Conservation (phyloP, 106 monocot species). For the Xerophyta viscosa region DNA sequence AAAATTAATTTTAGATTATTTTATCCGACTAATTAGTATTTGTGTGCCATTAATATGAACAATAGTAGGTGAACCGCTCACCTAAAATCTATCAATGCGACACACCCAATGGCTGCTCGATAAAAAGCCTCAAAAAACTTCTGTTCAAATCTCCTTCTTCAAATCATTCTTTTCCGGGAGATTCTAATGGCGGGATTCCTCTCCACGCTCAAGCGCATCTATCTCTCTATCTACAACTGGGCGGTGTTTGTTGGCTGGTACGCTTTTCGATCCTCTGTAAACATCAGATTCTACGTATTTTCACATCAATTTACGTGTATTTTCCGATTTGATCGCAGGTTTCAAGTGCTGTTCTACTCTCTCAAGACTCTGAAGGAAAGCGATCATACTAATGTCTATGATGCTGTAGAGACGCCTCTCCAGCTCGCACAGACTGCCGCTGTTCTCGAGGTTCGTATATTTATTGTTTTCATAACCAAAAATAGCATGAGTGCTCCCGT, state of each 20-base stretch:
- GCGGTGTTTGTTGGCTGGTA: slow-evolving; percentile 51
- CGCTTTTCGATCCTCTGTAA: not conserved
- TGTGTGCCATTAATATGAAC: too few species aligned
- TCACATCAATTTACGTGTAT: not conserved
- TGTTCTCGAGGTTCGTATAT: slow-evolving; percentile 33
- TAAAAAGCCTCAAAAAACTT: too few species aligned
- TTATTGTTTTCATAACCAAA: not conserved
- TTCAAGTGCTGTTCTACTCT: slow-evolving; percentile 49
- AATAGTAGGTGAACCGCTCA: too few species aligned
- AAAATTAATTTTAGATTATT: too few species aligned
- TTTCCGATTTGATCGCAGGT: slow-evolving; percentile 32
- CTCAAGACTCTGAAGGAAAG: slow-evolving; percentile 44
- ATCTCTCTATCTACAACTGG: slow-evolving; percentile 68
- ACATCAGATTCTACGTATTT: not conserved
- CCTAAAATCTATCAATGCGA: too few species aligned
- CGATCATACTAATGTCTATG: slow-evolving; percentile 38
- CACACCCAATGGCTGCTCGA: too few species aligned
- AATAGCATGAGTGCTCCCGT: too few species aligned
- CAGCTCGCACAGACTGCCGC: slow-evolving; percentile 71
- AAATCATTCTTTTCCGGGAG: too few species aligned
- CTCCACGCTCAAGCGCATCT: slow-evolving; percentile 37
- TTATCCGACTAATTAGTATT: too few species aligned
- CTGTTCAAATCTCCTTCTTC: too few species aligned
- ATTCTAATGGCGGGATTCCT: slow-evolving; percentile 51
- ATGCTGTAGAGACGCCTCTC: slow-evolving; percentile 56